These are phyloP conservation scores for Leccinum ochraceum DNA, from an alignment of 768 basidiomycete genomes.

Conservation along the genomic window DNA sequence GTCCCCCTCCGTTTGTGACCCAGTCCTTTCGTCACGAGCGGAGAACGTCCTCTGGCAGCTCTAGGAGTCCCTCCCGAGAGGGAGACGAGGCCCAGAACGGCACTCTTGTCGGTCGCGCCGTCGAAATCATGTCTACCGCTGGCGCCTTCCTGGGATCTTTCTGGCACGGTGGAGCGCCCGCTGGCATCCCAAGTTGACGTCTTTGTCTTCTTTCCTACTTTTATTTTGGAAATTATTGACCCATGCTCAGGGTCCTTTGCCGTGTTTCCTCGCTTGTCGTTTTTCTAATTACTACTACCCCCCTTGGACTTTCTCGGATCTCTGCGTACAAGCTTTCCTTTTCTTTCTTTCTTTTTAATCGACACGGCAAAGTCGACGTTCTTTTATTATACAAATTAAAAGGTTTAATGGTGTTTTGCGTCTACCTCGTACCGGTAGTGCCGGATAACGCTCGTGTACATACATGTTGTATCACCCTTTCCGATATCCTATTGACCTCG, in stretches of 20 bases:
- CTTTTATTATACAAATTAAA: slow-evolving; percentile 25
- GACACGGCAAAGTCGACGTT: slow-evolving; percentile 4
- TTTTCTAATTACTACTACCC: slow-evolving; percentile 26
- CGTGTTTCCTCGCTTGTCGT: neutral
- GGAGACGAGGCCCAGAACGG: slow-evolving; percentile 36
- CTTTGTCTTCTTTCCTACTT: slow-evolving; percentile 23
- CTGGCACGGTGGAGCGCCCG: slow-evolving; percentile 41
- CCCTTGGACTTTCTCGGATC: slow-evolving; percentile 30
- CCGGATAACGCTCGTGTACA: slow-evolving; percentile 21
- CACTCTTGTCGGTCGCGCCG: slow-evolving; percentile 60
- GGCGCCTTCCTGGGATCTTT: slow-evolving; percentile 72
- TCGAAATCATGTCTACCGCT: slow-evolving; percentile 79
- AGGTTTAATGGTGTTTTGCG: slow-evolving; percentile 28
- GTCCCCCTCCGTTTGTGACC: slow-evolving; percentile 23
- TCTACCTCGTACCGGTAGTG: slow-evolving; percentile 15
- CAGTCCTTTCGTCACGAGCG: slow-evolving; percentile 17
- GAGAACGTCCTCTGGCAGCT: slow-evolving; percentile 19
- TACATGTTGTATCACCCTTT: slow-evolving; percentile 29
- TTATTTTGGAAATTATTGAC: slow-evolving; percentile 34
- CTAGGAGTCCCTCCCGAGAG: slow-evolving; percentile 28
- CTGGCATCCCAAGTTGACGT: slow-evolving; percentile 26
- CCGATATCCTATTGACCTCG: slow-evolving; percentile 23
- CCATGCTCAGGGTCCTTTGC: slow-evolving; percentile 20
- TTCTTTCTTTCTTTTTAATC: slow-evolving; percentile 1
- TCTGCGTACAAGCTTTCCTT: slow-evolving; percentile 5